Evolutionary conservation across 192 early-diverging fungal genomes (phyloP), one percentile per base, ranked within the genome.

Genomic region (Coemansia sp.): DNA sequence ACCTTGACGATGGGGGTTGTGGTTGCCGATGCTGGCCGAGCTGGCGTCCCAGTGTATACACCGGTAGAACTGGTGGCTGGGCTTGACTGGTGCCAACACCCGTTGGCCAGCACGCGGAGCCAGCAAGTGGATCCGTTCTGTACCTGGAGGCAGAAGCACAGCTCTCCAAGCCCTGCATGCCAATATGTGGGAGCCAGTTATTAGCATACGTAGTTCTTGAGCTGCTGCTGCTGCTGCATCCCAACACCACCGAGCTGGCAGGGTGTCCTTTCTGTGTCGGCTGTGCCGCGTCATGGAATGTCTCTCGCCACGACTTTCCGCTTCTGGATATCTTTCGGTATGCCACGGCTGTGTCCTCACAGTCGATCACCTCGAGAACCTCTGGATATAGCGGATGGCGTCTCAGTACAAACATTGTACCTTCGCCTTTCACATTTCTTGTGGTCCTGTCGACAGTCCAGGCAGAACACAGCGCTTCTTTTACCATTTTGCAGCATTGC

Each of bases 251-350:
- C 40, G 58, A 48, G 10, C 58, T 42, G 3, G 7, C 30, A 4
- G 25, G 18, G 25, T 23, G 23, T 21, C 1, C 25, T 26, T 51
- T 6, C 48, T 8, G 48, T 15, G 25, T 8, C 1, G 25, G 6
- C 43, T 4, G 48, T 23, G 48, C n/a, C 10, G 63, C 71, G n/a
- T 68, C 30, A 57, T 81, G 73, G 51, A 81, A 81, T 40, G 73
- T 66, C 56, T 74, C 65, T 26, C 69, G 62, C 78, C 78, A 72
- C 18, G 59, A 43, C 55, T 53, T 68, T 10, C 67, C 63, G 18
- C 48, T 2, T 15, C 60, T 64, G 7, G 59, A 31, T 29, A 81
- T 68, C 7, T 68, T 71, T 15, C 78, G 65, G 42, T 81, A 81
- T 12, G 52, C 73, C 0, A 74, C 68, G 4, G 33, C 2, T 30